Percentiles rank a stretch among this genome's conserved stretches.
These are phyloP conservation scores for Balansia obtecta DNA, from an alignment of 2,329 filamentous ascomycete genomes.

Conservation along the genomic window DNA sequence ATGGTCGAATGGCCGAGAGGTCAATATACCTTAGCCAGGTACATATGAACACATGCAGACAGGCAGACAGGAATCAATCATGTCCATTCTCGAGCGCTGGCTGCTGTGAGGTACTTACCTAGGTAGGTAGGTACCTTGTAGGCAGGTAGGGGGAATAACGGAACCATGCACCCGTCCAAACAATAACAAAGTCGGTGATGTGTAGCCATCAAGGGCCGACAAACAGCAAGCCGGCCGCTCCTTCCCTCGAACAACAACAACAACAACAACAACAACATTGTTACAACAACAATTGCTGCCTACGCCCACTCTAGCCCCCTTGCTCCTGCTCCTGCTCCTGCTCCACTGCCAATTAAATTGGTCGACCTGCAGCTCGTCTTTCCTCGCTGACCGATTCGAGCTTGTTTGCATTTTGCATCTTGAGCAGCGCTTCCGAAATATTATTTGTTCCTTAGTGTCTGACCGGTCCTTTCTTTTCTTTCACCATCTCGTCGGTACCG, in stretches of 20 bases:
- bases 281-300: neutral
- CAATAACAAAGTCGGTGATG: neutral
- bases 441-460: neutral
- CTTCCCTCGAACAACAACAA: neutral
- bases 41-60: neutral
- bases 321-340: too few species aligned
- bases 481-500: neutral
- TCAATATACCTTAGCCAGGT: too few species aligned
- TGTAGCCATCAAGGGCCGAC: neutral
- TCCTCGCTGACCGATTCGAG: neutral
- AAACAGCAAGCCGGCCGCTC: neutral
- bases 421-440: neutral
- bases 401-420: neutral
- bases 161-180: too few species aligned
- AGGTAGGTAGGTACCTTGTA: too few species aligned
- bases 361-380: neutral
- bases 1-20: neutral
- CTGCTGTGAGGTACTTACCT: too few species aligned
- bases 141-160: too few species aligned
- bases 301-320: neutral
- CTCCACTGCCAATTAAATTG: neutral
- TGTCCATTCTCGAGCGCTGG: too few species aligned
- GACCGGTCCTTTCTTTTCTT: neutral
- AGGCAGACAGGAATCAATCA: too few species aligned
- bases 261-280: too few species aligned